Evolutionary conservation across 208 protist genomes (phyloP).

Genomic region (Trypanosoma mega): DNA sequence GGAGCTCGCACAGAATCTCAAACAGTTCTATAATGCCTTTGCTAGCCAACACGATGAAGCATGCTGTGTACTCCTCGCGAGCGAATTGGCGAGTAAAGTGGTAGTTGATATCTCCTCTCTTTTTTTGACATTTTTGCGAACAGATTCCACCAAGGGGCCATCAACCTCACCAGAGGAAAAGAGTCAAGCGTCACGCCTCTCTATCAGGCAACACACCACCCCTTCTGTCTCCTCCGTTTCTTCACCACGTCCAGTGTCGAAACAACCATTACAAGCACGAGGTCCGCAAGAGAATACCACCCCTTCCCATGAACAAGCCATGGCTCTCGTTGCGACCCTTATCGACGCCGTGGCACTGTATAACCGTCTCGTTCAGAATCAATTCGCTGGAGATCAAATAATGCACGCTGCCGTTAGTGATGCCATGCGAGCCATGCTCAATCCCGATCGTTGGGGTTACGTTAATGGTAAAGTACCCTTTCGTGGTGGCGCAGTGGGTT

Average conservation of each 20-base stretch:
- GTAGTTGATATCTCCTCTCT: constrained; percentile 29
- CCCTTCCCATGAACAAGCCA: constrained; percentile 8
- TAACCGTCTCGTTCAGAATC: constrained; percentile 33
- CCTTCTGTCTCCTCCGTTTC: no score
- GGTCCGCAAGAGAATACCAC: no score
- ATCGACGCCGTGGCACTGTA: constrained; percentile 37
- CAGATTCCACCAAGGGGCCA: not conserved
- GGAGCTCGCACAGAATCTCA: constrained; percentile 25
- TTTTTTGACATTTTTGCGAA: constrained; percentile 30
- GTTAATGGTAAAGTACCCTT: constrained; percentile 25
- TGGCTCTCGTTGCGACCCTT: constrained; percentile 27
- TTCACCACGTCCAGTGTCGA: no score
- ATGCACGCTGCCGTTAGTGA: constrained; percentile 44
- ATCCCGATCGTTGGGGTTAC: constrained; percentile 47
- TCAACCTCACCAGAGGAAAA: not conserved
- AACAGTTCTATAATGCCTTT: constrained; percentile 43
- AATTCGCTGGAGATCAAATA: constrained; percentile 35
- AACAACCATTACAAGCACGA: no score
- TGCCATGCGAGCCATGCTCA: constrained; percentile 48
- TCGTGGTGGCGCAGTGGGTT: constrained; percentile 23
- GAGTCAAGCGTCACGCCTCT: no score
- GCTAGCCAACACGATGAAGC: constrained; percentile 37
- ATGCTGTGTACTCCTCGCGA: constrained; percentile 49
- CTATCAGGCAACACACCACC: no score
- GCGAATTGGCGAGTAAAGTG: constrained; percentile 52